Evolutionary conservation across 1,284 basidiomycete genomes (phyloP), one percentile per base, ranked within the genome.

Genomic region (Mycosarcoma maydis): DNA sequence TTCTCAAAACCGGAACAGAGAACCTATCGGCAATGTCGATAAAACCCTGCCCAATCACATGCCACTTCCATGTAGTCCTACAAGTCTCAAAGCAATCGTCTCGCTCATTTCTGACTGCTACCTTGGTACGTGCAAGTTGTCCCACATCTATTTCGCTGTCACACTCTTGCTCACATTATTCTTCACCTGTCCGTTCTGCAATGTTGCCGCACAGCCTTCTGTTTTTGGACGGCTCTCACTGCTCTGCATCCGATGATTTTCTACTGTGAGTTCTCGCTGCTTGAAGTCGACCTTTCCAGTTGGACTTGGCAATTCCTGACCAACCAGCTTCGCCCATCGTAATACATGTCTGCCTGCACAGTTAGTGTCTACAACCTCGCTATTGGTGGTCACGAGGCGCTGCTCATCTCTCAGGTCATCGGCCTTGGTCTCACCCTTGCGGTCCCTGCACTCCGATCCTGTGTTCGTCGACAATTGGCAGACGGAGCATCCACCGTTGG

Each of bases 171-270:
- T 53, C 36, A 53, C 42, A n/a, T 16, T 19, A 14, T 17, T 41
- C 6, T 20, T 42, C 30, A 8, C 19, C 36, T 20, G 6, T 19
- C 8, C 22, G 49, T 27, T 41, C 14, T 9, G 27, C 19, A 38
- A 22, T 39, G 48, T 19, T n/a, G n/a, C 58, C 55, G 39, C n/a
- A 4, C 75, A 92, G 92, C 90, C 1, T 91, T 90, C 70, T 85
- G 90, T 16, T 93, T 90, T 80, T 95, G 92, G 92, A 91, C 93
- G 0, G 85, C 91, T 36, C 88, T 92, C 76, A 94, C 93, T 1
- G 87, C 88, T 1, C 86, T 96, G 19, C 87, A 90, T 9, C 89
- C 91, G 0, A 90, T 90, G 33, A 86, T 96, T 6, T 96, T 95
- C 84, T 96, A 94, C 83, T 94, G 92, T 84, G 39, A 64, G 72